A percentile compares a stretch with the other conserved stretches of the same genome.
phyloP scores from a whole-genome alignment of 108 stramenopile genomes.

The Conticribra weissflogii region DNA sequence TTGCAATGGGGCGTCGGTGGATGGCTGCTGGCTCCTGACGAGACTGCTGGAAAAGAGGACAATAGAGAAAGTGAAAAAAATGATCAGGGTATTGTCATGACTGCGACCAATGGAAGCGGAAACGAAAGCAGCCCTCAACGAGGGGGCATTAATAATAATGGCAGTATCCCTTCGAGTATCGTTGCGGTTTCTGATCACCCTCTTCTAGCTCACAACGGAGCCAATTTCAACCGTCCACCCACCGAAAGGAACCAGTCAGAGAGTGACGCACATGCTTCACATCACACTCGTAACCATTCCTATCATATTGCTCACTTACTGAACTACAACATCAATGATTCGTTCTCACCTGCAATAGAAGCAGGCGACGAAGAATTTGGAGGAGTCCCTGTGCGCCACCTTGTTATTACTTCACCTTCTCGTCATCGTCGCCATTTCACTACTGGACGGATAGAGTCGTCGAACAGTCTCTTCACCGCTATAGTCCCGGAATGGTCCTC shows the following conservation, averaged over 20 bases:
- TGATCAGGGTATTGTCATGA: too few species aligned
- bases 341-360: constrained; percentile 17
- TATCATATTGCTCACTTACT: constrained; percentile 30
- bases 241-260: too few species aligned
- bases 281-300: not conserved
- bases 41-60: constrained; percentile 20
- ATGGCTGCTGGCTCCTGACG: constrained; percentile 71
- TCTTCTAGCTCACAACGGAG: too few species aligned
- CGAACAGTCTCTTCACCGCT: constrained; percentile 8
- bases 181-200: too few species aligned
- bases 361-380: constrained; percentile 48
- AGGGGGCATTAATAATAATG: not conserved
- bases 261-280: not conserved
- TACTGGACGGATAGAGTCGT: constrained; percentile 12
- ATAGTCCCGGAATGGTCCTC: constrained; percentile 37
- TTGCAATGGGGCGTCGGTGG: constrained; percentile 88
- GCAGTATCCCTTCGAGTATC: too few species aligned
- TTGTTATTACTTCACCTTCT: not conserved
- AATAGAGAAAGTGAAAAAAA: not conserved
- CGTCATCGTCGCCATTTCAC: constrained; percentile 14
- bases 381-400: constrained; percentile 13
- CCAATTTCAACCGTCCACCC: too few species aligned
- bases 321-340: constrained; percentile 12
- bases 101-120: too few species aligned
- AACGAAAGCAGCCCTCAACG: not conserved